phyloP scores from a whole-genome alignment of 1,284 basidiomycete genomes.

The Ustilago cynodontis region DNA sequence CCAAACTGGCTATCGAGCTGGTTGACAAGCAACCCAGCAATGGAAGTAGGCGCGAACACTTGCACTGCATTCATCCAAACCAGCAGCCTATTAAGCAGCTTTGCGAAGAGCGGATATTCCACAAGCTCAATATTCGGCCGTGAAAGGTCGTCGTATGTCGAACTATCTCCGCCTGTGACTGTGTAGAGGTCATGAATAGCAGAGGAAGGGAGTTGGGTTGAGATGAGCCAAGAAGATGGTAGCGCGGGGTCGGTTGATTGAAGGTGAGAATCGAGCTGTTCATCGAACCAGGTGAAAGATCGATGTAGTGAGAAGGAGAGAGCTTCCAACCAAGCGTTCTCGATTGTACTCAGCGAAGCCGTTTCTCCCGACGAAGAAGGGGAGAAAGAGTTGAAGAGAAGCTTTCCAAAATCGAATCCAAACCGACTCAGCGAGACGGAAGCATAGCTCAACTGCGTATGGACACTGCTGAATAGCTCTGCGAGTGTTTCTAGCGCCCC shows the following conservation, averaged over 20 bases:
- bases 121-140: conserved; percentile 33
- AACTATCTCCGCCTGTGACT: not conserved
- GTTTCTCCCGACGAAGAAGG: not conserved
- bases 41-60: conserved; percentile 23
- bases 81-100: conserved; percentile 35
- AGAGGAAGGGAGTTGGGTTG: conserved; percentile 13
- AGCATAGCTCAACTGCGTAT: conserved; percentile 49
- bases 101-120: conserved; percentile 29
- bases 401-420: conserved; percentile 45
- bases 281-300: conserved; percentile 11
- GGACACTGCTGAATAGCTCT: conserved; percentile 29
- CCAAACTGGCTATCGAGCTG: conserved; percentile 15
- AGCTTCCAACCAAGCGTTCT: conserved; percentile 25
- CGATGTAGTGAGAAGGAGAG: conserved; percentile 17
- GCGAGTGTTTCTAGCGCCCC: conserved; percentile 28
- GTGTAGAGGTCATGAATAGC: conserved; percentile 22
- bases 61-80: conserved; percentile 35
- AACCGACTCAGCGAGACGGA: conserved; percentile 38
- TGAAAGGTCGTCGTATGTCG: conserved; percentile 29
- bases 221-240: conserved; percentile 26
- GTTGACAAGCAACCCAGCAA: not conserved
- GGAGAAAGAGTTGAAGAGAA: conserved; percentile 15
- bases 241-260: not conserved
- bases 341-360: conserved; percentile 20
- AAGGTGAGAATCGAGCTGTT: conserved; percentile 12